Percentiles rank a stretch among this genome's conserved stretches.
Evolutionary conservation across 495 filamentous ascomycete species (phyloP).

Genomic region (Hyaloscypha hepaticicola): DNA sequence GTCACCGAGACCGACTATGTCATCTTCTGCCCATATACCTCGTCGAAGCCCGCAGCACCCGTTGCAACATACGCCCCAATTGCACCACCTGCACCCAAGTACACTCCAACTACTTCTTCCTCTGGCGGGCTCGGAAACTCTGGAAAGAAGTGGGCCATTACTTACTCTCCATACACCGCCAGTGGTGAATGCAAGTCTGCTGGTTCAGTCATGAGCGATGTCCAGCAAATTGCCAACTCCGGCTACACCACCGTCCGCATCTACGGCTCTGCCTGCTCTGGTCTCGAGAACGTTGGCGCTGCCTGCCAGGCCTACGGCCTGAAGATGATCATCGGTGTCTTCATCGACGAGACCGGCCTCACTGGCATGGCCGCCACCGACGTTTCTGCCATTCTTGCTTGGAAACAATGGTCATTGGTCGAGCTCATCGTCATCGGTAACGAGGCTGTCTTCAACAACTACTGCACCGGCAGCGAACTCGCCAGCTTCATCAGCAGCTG

Average conservation of each 20-base stretch:
- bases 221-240: constrained; percentile 64
- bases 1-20: constrained; percentile 67
- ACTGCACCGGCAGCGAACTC: constrained; percentile 59
- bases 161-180: constrained; percentile 81
- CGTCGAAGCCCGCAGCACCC: constrained; percentile 16
- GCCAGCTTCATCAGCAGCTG: constrained; percentile 62
- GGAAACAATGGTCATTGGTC: constrained; percentile 74
- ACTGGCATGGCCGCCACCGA: constrained; percentile 54
- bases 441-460: constrained; percentile 77
- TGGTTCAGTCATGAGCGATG: constrained; percentile 59
- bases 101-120: constrained; percentile 10
- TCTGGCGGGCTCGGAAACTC: constrained; percentile 21
- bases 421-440: constrained; percentile 84
- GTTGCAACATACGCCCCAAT: constrained; percentile 22
- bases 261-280: constrained; percentile 89
- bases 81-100: constrained; percentile 3
- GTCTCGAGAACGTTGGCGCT: constrained; percentile 69
- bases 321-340: constrained; percentile 82
- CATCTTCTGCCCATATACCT: constrained; percentile 70
- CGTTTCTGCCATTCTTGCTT: constrained; percentile 66
- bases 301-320: constrained; percentile 62
- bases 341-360: constrained; percentile 65
- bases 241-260: constrained; percentile 83
- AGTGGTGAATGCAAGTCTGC: constrained; percentile 62
- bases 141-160: constrained; percentile 74